Evolutionary conservation across 202 grass and related monocot species (phyloP).

Genomic region (Saccharum hybrid): DNA sequence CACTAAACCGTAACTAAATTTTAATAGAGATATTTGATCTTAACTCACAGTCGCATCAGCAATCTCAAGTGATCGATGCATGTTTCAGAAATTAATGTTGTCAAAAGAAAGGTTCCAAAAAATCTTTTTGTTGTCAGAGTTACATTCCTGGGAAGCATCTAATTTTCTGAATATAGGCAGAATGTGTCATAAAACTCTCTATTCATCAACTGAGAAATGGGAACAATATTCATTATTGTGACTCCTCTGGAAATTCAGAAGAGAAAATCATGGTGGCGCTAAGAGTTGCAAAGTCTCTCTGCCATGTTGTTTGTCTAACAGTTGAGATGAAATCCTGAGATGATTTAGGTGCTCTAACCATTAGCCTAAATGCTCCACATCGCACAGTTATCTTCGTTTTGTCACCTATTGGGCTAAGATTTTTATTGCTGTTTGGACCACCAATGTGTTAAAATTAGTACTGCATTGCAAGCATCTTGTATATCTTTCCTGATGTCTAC

Average conservation of each 20-base stretch:
- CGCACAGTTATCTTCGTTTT: neutral
- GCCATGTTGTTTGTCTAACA: neutral
- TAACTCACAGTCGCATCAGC: neutral
- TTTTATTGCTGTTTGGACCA: neutral
- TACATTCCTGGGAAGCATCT: neutral
- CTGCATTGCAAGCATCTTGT: neutral
- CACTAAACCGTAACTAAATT: neutral
- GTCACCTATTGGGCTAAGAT: neutral
- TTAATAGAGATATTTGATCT: slow-evolving; percentile 26
- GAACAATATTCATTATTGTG: neutral
- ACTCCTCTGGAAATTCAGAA: neutral
- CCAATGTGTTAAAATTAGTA: neutral
- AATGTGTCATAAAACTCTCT: slow-evolving; percentile 4
- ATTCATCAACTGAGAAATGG: slow-evolving; percentile 6
- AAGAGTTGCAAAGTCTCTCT: slow-evolving; percentile 19
- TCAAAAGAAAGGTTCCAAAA: neutral
- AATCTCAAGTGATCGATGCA: slow-evolving; percentile 1
- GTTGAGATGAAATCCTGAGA: neutral
- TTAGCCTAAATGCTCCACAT: slow-evolving; percentile 1
- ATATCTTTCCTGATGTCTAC: slow-evolving; percentile 37
- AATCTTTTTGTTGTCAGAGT: neutral
- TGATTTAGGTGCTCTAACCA: slow-evolving; percentile 1
- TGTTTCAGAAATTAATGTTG: slow-evolving; percentile 6
- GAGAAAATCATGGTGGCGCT: neutral
- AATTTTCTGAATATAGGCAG: neutral